Evolutionary conservation across 2,329 filamentous ascomycete genomes (phyloP).

Genomic region (Exserohilum turcica): DNA sequence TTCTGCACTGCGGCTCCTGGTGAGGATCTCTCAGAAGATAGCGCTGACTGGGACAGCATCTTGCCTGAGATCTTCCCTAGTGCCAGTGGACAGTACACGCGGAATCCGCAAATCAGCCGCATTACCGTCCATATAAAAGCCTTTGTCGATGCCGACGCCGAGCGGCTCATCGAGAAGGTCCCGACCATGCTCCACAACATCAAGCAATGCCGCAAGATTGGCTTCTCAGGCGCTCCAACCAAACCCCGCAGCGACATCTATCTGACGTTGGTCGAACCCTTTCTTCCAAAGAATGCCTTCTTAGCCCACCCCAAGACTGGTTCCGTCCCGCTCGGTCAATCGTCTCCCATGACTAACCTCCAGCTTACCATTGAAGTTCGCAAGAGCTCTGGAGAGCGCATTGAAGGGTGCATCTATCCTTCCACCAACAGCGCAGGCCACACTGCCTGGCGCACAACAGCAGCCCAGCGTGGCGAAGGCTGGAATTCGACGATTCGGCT

Average conservation of each 20-base stretch:
- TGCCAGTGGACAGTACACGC: slow-evolving; percentile 73
- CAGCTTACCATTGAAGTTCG: slow-evolving; percentile 91
- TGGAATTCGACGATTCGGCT: slow-evolving; percentile 92
- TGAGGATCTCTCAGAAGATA: slow-evolving; percentile 53
- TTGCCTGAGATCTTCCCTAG: slow-evolving; percentile 69
- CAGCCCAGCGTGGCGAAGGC: slow-evolving; percentile 74
- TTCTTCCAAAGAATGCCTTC: slow-evolving; percentile 70
- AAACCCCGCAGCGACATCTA: slow-evolving; percentile 94
- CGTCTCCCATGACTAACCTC: slow-evolving; percentile 71
- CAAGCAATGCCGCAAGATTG: slow-evolving; percentile 82
- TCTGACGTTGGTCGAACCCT: slow-evolving; percentile 78
- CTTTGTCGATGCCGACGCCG: slow-evolving; percentile 78
- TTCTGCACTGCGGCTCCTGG: slow-evolving; percentile 66
- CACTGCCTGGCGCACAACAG: slow-evolving; percentile 87
- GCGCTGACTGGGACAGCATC: slow-evolving; percentile 73
- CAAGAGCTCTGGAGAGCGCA: slow-evolving; percentile 74
- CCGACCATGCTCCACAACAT: slow-evolving; percentile 86
- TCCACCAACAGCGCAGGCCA: slow-evolving; percentile 79
- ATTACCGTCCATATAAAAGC: slow-evolving; percentile 79
- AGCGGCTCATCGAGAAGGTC: slow-evolving; percentile 79
- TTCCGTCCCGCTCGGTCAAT: slow-evolving; percentile 73
- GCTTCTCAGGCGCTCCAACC: slow-evolving; percentile 89
- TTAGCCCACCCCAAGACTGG: slow-evolving; percentile 75
- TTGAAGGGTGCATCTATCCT: slow-evolving; percentile 86
- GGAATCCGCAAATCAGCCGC: slow-evolving; percentile 73